Conservation (phyloP, 805 yeast species). For the Metschnikowia cerradonensis region DNA sequence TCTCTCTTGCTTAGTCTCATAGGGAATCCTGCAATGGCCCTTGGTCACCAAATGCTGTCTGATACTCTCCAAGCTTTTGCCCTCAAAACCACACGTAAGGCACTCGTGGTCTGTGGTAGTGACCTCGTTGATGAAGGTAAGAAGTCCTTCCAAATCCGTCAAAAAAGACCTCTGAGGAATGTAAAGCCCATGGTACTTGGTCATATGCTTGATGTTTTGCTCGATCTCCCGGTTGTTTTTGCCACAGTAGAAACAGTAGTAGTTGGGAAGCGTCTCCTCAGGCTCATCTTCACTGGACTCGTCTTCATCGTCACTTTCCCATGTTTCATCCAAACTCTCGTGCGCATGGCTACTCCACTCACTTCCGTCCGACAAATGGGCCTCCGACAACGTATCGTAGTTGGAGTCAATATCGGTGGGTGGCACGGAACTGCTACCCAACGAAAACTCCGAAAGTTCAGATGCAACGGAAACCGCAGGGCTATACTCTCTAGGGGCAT, state of each 20-base stretch:
- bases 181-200: constrained; percentile 41
- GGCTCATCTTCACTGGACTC: constrained; percentile 27
- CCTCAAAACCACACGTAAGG: constrained; percentile 42
- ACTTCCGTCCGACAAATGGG: constrained; percentile 29
- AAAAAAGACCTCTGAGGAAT: constrained; percentile 42
- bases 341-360: constrained; percentile 16
- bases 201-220: constrained; percentile 46
- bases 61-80: constrained; percentile 37
- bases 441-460: constrained; percentile 51
- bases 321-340: constrained; percentile 16
- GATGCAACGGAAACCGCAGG: constrained; percentile 56
- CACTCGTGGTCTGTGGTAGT: constrained; percentile 40
- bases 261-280: constrained; percentile 40
- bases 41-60: constrained; percentile 42
- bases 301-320: constrained; percentile 27
- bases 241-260: constrained; percentile 58
- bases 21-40: constrained; percentile 46
- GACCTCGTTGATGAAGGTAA: constrained; percentile 35
- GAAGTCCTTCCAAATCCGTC: constrained; percentile 35
- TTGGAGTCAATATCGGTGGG: constrained; percentile 23
- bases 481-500: constrained; percentile 39
- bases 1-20: constrained; percentile 39
- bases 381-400: constrained; percentile 50
- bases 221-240: constrained; percentile 49
- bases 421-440: constrained; percentile 37